These are phyloP conservation scores for Kitagawia praeruptora DNA, from an alignment of 129 eudicot species.

Conservation along the genomic window DNA sequence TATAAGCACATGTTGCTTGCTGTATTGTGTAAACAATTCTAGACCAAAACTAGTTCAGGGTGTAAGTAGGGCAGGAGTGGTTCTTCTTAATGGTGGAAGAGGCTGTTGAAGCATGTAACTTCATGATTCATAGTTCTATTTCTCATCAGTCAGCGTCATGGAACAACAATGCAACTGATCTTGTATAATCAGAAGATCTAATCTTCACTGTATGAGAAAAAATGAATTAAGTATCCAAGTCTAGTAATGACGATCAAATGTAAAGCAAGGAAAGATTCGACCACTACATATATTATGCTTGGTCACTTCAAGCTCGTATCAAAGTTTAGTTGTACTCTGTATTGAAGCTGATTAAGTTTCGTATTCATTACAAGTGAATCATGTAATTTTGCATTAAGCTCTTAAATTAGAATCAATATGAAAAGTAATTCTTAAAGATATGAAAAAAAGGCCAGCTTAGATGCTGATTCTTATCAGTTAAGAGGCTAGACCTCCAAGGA, in stretches of 20 bases:
- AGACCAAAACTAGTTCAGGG: not conserved
- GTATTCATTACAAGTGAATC: too few species aligned
- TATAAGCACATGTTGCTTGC: not conserved
- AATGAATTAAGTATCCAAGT: not conserved
- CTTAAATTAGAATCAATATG: too few species aligned
- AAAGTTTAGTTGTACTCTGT: too few species aligned
- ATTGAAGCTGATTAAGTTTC: too few species aligned
- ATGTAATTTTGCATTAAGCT: too few species aligned
- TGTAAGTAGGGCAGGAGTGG: slow-evolving; percentile 65
- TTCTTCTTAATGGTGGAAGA: slow-evolving; percentile 76
- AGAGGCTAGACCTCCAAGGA: too few species aligned
- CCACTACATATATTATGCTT: not conserved
- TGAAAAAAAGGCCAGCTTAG: too few species aligned
- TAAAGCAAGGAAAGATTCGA: not conserved
- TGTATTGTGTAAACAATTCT: not conserved
- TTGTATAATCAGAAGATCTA: not conserved
- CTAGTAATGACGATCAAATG: not conserved
- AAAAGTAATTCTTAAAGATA: too few species aligned
- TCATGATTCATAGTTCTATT: slow-evolving; percentile 36
- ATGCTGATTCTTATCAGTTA: too few species aligned
- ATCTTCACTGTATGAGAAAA: not conserved
- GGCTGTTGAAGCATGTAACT: slow-evolving; percentile 79
- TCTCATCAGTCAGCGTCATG: not conserved
- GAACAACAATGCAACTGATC: not conserved
- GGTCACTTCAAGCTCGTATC: too few species aligned